A percentile compares a stretch with the other conserved stretches of the same genome.
Evolutionary conservation across 2,329 filamentous ascomycete species (phyloP).

Genomic region (Rhynchosporium secalis): DNA sequence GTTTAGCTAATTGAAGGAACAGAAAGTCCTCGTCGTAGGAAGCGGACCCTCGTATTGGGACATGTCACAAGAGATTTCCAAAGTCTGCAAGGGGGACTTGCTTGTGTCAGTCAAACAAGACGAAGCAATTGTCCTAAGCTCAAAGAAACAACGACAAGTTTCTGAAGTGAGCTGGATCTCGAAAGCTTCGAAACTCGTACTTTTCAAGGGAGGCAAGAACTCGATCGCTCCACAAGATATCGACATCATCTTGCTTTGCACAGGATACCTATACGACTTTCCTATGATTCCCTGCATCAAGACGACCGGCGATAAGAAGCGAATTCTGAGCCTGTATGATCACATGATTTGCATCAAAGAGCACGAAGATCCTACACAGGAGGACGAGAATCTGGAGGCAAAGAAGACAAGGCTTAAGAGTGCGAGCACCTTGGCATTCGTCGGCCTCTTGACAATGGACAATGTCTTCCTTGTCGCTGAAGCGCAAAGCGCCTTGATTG

Average conservation of each 20-base stretch:
- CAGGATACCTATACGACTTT: conserved; percentile 6
- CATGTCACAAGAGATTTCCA: not conserved
- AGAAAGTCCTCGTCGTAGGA: conserved; percentile 5
- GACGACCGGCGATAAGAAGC: not conserved
- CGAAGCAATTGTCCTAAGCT: no score
- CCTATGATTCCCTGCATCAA: not conserved
- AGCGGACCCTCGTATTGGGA: not conserved
- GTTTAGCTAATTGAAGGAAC: not conserved
- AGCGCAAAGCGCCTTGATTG: conserved; percentile 6
- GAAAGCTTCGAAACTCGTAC: no score
- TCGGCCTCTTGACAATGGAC: conserved; percentile 6
- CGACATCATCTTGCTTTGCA: conserved; percentile 1
- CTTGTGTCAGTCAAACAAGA: no score
- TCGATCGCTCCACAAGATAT: no score
- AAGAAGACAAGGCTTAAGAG: not conserved
- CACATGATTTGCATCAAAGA: conserved; percentile 11
- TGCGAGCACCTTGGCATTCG: not conserved
- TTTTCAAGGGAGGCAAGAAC: no score
- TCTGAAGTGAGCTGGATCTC: no score
- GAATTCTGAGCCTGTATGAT: not conserved
- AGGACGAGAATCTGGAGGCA: no score
- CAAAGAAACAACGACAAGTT: no score
- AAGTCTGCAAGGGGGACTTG: not conserved
- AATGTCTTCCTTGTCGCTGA: conserved; percentile 1
- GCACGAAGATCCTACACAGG: no score